Percentiles rank a stretch among this genome's conserved stretches.
Conservation (phyloP, 257 asterid species). For the Primulina huaijiensis region DNA sequence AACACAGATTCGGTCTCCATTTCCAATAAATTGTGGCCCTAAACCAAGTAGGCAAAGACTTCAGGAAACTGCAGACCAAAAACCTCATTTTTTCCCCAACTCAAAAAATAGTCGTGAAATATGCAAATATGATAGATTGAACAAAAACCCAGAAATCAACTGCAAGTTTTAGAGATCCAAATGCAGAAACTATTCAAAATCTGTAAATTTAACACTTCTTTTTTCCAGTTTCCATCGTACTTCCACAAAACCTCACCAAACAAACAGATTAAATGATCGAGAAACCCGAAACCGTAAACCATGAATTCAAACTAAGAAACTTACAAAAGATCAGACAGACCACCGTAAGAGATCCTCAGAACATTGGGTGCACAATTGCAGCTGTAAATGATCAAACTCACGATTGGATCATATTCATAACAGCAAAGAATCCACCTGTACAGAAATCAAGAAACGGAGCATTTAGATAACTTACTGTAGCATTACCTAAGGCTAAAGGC, state of each 20-base stretch:
- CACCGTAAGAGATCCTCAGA: neutral
- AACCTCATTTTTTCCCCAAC: slow-evolving; percentile 4
- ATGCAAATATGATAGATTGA: slow-evolving; percentile 16
- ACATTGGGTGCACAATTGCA: neutral
- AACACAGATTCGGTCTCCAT: slow-evolving; percentile 70
- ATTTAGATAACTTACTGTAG: neutral
- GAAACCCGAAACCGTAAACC: neutral
- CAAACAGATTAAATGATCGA: neutral
- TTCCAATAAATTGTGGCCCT: slow-evolving; percentile 10
- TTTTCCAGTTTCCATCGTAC: neutral
- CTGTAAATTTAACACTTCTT: neutral
- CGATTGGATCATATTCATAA: neutral
- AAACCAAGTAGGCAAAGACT: neutral
- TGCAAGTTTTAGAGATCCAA: neutral
- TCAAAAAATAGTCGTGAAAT: slow-evolving; percentile 5
- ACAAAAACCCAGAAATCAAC: slow-evolving; percentile 7
- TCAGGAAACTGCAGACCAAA: neutral
- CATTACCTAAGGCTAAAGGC: slow-evolving; percentile 21
- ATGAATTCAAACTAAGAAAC: slow-evolving; percentile 5
- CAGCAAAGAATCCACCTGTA: neutral
- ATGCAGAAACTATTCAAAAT: neutral
- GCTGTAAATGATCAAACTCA: slow-evolving; percentile 2
- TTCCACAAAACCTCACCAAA: neutral
- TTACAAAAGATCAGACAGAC: slow-evolving; percentile 16
- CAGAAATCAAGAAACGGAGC: neutral